phyloP scores from a whole-genome alignment of 1,139 yeast species.

The Kurtzmaniella natalensis region DNA sequence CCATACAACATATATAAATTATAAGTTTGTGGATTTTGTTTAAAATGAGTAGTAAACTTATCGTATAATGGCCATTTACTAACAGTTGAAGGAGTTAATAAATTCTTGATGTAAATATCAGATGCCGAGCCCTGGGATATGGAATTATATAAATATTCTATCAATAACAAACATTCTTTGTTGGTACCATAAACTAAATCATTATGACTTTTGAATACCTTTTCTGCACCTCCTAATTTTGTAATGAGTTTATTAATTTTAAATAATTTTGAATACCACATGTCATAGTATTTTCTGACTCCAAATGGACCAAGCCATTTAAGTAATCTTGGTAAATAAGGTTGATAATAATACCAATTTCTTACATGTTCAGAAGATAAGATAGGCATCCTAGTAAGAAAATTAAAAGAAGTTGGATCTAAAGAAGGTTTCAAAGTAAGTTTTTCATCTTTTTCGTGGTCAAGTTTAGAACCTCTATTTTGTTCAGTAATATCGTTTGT shows the following conservation, averaged over 20 bases:
- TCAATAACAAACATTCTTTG: slow-evolving; percentile 40
- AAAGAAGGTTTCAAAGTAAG: slow-evolving; percentile 25
- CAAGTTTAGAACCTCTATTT: slow-evolving; percentile 6
- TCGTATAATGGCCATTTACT: slow-evolving; percentile 75
- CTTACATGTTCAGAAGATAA: slow-evolving; percentile 25
- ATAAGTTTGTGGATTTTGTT: slow-evolving; percentile 17
- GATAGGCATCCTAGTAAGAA: slow-evolving; percentile 45
- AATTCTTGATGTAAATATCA: slow-evolving; percentile 59
- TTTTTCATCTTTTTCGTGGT: slow-evolving; percentile 6
- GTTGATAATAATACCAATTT: slow-evolving; percentile 39
- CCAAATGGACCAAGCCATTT: slow-evolving; percentile 51
- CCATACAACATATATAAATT: slow-evolving; percentile 67
- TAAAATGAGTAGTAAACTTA: slow-evolving; percentile 37
- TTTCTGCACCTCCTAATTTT: slow-evolving; percentile 30
- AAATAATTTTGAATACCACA: slow-evolving; percentile 44
- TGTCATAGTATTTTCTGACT: slow-evolving; percentile 34
- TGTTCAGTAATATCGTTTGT: slow-evolving; percentile 27
- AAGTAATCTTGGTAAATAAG: slow-evolving; percentile 41
- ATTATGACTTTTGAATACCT: slow-evolving; percentile 20
- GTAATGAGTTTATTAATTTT: slow-evolving; percentile 40
- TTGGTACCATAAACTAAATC: slow-evolving; percentile 39
- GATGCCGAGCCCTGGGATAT: slow-evolving; percentile 60
- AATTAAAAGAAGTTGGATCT: slow-evolving; percentile 32
- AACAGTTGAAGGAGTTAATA: slow-evolving; percentile 72
- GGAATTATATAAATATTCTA: slow-evolving; percentile 57